These are phyloP conservation scores for Solanum pennellii DNA, from an alignment of 257 asterid species.

Conservation along the genomic window DNA sequence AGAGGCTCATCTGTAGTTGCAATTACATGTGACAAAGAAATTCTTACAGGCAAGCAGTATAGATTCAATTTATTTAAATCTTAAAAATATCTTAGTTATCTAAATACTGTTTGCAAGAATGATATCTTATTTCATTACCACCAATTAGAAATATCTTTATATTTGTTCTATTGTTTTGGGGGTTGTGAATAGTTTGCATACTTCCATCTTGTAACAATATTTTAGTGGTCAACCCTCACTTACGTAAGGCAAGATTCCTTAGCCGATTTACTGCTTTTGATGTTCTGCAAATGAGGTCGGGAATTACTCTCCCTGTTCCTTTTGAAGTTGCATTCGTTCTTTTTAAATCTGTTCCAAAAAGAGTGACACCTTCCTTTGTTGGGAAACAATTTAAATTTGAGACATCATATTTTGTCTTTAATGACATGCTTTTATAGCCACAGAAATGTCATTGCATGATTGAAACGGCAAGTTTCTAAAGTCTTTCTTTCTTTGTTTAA, in stretches of 20 bases:
- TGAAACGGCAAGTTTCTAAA: not conserved
- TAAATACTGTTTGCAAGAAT: not conserved
- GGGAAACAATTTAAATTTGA: not conserved
- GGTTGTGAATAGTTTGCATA: not conserved
- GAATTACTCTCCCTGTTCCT: not conserved
- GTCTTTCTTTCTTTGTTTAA: not conserved
- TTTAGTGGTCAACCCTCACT: not conserved
- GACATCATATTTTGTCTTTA: not conserved
- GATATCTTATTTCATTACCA: not conserved
- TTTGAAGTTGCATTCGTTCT: not conserved
- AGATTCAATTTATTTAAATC: not conserved
- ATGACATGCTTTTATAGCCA: not conserved
- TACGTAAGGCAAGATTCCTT: not conserved
- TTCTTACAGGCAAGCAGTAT: conserved; percentile 63
- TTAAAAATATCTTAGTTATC: not conserved
- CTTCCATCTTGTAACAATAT: not conserved
- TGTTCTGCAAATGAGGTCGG: not conserved
- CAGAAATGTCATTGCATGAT: not conserved
- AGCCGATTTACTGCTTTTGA: not conserved
- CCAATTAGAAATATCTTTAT: not conserved
- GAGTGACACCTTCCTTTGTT: not conserved
- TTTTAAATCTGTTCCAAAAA: not conserved
- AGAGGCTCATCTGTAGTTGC: conserved; percentile 65
- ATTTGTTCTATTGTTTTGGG: not conserved
- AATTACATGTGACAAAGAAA: conserved; percentile 74